Base-by-base conservation (phyloP, 2,329 filamentous ascomycete genomes). In the Trichoderma breve region DNA sequence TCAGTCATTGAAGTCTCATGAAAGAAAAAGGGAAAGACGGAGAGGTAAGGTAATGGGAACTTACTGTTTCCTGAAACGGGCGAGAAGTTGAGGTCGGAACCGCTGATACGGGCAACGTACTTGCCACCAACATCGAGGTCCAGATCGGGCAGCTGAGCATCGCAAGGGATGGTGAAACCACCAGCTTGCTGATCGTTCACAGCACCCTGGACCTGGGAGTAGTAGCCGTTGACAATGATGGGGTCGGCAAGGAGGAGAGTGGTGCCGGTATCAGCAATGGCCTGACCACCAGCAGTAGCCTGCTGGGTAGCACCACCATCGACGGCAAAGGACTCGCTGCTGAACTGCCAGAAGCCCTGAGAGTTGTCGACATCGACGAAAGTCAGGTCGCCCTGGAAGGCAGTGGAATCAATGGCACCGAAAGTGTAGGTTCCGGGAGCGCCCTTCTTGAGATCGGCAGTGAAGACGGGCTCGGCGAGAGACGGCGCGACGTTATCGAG, bases 341-440 rank as follows among this genome's bases (percentile, higher is more conserved):
- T 73, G 30, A 79, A 78, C 72, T 77, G 75, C 92, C 92, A 94
- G 83, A 91, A 93, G 9, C 92, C 92, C 36, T 84, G 81, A 12
- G 84, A 85, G 21, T 84, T 84, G 80, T 93, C 87, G 76, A 93
- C 84, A 36, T 86, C 84, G 60, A 90, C 83, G 80, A 88, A 92
- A 15, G 85, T 81, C 78, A 94, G 84, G 9, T 85, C 77, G 61
- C 91, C 91, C 7, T 80, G 82, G 79, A 91, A 92, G 78, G 91
- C 90, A 75, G 81, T 82, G 0, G 76, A 76, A 79, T 94, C 91
- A 77, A 94, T 88, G 73, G 80, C 83, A 74, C 92, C 92, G 76
- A 94, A 94, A 76, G 92, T 89, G 81, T 93, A 94, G 55, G 87
- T 84, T 57, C 91, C 91, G 2, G 84, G 82, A 18, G 84, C 83